Conservation (phyloP, 129 eudicot genomes). For the Lactuca sativa region DNA sequence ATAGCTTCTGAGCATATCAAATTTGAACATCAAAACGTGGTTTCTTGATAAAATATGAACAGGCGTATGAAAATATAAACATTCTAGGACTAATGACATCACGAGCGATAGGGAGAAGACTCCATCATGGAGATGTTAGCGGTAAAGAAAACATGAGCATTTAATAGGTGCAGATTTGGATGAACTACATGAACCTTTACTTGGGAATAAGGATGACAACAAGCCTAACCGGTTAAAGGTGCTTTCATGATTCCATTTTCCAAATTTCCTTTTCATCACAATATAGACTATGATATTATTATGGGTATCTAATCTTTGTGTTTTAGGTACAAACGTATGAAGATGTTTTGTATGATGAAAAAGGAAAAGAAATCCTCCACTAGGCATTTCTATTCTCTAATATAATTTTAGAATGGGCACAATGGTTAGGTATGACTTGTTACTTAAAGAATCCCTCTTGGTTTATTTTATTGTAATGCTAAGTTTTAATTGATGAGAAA, state of each 20-base stretch:
- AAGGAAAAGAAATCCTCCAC: slow-evolving; percentile 57
- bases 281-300: not conserved
- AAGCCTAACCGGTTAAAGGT: slow-evolving; percentile 47
- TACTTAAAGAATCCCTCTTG: not conserved
- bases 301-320: not conserved
- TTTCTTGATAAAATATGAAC: slow-evolving; percentile 18
- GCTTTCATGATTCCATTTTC: not conserved
- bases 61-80: slow-evolving; percentile 6
- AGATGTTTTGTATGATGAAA: slow-evolving; percentile 60
- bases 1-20: not conserved
- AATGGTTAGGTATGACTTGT: slow-evolving; percentile 68
- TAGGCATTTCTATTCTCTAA: slow-evolving; percentile 82
- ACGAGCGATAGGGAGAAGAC: slow-evolving; percentile 69
- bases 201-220: slow-evolving; percentile 42
- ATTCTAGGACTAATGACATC: slow-evolving; percentile 50
- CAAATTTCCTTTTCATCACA: slow-evolving; percentile 5
- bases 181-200: slow-evolving; percentile 72
- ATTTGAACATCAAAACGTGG: not conserved
- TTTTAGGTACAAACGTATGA: slow-evolving; percentile 47
- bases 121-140: slow-evolving; percentile 78
- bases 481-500: not conserved
- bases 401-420: slow-evolving; percentile 91
- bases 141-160: slow-evolving; percentile 61
- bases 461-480: not conserved
- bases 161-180: slow-evolving; percentile 42